Conservation (phyloP, 2,329 filamentous ascomycete genomes). For the Iodosphaeria phyllophila region DNA sequence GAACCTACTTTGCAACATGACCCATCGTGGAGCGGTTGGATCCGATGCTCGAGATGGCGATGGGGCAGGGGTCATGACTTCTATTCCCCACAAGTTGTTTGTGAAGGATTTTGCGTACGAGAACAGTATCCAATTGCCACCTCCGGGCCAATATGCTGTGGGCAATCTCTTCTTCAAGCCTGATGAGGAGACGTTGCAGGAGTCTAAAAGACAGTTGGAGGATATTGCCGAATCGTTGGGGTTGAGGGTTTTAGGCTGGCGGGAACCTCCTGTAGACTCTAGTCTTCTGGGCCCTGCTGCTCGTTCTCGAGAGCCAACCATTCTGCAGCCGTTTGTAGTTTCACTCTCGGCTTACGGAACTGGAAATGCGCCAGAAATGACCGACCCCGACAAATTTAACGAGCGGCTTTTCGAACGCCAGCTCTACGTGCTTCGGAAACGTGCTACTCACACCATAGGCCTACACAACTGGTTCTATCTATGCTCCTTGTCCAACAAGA, state of each 20-base stretch:
- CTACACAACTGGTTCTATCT: conserved; percentile 98
- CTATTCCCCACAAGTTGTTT: conserved; percentile 96
- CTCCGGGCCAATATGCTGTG: conserved; percentile 83
- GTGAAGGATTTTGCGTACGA: conserved; percentile 94
- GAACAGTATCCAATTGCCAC: conserved; percentile 71
- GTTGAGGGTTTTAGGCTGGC: conserved; percentile 85
- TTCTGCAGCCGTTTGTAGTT: conserved; percentile 90
- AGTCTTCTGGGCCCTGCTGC: conserved; percentile 84
- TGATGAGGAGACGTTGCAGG: conserved; percentile 71
- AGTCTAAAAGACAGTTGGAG: conserved; percentile 86
- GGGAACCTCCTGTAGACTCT: conserved; percentile 86
- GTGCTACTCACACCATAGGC: conserved; percentile 83
- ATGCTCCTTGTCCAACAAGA: conserved; percentile 91
- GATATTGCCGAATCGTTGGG: conserved; percentile 77
- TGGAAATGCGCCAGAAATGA: conserved; percentile 59
- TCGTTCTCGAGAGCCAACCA: conserved; percentile 82
- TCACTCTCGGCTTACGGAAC: conserved; percentile 68
- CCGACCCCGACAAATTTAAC: conserved; percentile 66
- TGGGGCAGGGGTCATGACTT: conserved; percentile 98
- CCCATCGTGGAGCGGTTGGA: conserved; percentile 93
- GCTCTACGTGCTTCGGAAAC: conserved; percentile 86
- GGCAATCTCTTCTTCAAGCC: conserved; percentile 99
- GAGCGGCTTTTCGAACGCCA: conserved; percentile 78
- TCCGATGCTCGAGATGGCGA: conserved; percentile 97
- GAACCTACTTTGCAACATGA: conserved; percentile 98